These are phyloP conservation scores for Euphorbia celastroides DNA, from an alignment of 441 rosid species.

Conservation along the genomic window DNA sequence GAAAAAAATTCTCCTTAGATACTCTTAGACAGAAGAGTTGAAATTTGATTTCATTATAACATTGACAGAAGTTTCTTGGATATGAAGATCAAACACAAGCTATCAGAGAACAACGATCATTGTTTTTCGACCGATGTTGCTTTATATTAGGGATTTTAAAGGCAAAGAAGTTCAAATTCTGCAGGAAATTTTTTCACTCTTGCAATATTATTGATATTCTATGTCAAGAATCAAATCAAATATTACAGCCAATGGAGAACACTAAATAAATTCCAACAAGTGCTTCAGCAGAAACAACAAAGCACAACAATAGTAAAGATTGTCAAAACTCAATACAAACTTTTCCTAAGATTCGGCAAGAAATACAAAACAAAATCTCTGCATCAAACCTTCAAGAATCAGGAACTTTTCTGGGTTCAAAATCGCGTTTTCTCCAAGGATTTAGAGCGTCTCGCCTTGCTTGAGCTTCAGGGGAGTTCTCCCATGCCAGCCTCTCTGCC, in stretches of 20 bases:
- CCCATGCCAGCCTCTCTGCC: conserved; percentile 85
- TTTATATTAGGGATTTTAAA: background rate
- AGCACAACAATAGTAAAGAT: background rate
- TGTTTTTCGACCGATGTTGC: too few relatives aligned
- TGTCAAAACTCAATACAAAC: background rate
- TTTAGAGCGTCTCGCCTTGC: conserved; percentile 76
- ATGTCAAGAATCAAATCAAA: background rate
- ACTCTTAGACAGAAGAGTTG: background rate
- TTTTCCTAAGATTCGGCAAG: conserved; percentile 12
- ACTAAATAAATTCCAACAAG: background rate
- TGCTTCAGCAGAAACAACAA: background rate
- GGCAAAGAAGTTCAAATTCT: background rate
- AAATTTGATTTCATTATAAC: background rate
- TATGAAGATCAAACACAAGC: background rate
- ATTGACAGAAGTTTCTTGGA: background rate
- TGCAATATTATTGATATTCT: conserved; percentile 7
- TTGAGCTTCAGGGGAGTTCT: conserved; percentile 70
- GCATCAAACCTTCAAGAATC: conserved; percentile 2
- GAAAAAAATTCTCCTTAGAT: too few relatives aligned
- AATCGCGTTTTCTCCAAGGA: conserved; percentile 78
- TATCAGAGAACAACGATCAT: too few relatives aligned
- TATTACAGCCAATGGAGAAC: background rate
- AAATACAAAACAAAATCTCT: background rate
- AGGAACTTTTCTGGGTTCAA: conserved; percentile 36
- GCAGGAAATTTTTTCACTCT: background rate